Percentiles rank a stretch among this genome's conserved stretches.
Conservation (phyloP, 148 eudicot genomes). For the Vaccinium darrowii region DNA sequence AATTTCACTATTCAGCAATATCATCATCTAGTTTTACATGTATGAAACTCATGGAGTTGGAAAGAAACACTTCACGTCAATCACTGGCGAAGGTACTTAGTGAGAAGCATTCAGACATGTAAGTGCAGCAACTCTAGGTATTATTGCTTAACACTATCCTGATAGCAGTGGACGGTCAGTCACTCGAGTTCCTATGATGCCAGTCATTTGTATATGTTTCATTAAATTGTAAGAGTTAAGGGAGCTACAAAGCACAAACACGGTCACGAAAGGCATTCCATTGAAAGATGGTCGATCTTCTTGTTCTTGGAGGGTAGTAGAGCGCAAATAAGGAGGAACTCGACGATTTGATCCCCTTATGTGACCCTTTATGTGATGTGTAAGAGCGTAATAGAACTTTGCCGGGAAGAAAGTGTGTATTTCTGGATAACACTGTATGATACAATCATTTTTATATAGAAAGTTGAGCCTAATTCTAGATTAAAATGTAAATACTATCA, state of each 20-base stretch:
- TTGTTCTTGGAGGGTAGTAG: too few relatives aligned
- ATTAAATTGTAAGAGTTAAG: too few relatives aligned
- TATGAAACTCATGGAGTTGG: neutral
- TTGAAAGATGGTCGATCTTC: too few relatives aligned
- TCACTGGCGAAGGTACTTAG: neutral
- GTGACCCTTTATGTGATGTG: neutral
- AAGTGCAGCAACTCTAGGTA: neutral
- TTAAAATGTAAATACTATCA: neutral
- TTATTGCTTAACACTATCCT: too few relatives aligned
- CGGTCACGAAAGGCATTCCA: too few relatives aligned
- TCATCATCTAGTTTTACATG: neutral
- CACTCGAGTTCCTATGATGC: too few relatives aligned
- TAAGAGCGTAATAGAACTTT: neutral
- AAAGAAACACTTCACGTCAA: neutral
- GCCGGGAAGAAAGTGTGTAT: neutral
- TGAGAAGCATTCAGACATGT: neutral
- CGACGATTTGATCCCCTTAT: neutral
- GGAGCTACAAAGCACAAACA: too few relatives aligned
- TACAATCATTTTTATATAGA: neutral
- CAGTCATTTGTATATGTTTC: too few relatives aligned
- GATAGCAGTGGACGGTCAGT: too few relatives aligned
- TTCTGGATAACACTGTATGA: neutral
- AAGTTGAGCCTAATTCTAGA: neutral
- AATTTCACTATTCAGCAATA: neutral
- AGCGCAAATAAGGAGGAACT: neutral